A percentile compares a stretch with the other conserved stretches of the same genome.
Evolutionary conservation across 2,329 filamentous ascomycete species (phyloP).

Genomic region (Sporothrix dimorphospora): DNA sequence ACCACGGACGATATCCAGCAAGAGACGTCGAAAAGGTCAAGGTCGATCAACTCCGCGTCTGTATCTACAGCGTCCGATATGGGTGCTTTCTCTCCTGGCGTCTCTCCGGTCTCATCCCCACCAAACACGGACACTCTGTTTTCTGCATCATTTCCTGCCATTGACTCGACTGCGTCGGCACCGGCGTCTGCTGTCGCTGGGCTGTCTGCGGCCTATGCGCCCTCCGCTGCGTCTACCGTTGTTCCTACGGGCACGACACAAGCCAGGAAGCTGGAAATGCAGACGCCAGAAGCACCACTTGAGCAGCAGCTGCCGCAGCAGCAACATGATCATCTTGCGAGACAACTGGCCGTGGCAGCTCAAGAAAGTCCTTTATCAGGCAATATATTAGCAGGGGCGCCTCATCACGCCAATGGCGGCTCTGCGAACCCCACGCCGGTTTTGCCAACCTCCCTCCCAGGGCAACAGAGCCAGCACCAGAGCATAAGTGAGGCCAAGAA

Average conservation of each 20-base stretch:
- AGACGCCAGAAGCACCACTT: not conserved
- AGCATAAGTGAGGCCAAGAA: not conserved
- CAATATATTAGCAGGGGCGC: not conserved
- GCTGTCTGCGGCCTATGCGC: not conserved
- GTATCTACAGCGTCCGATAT: not conserved
- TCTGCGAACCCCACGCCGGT: not conserved
- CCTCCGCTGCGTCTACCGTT: not conserved
- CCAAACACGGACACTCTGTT: not conserved
- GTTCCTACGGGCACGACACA: not conserved
- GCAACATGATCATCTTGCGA: not conserved
- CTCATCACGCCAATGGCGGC: not conserved
- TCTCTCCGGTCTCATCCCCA: conserved; percentile 2
- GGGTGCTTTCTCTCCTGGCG: not conserved
- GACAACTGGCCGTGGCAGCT: not conserved
- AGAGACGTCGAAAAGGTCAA: not conserved
- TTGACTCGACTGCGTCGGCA: conserved; percentile 7
- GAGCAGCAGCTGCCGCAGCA: not conserved
- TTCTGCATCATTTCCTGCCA: not conserved
- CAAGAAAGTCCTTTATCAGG: not conserved
- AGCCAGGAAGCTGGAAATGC: not conserved
- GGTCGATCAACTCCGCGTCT: not conserved
- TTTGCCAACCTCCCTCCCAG: not conserved
- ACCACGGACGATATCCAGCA: not conserved
- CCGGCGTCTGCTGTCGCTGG: not conserved
- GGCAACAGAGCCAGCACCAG: not conserved